Evolutionary conservation across 2,329 filamentous ascomycete species (phyloP).

Genomic region (Phialemoniopsis sp.): DNA sequence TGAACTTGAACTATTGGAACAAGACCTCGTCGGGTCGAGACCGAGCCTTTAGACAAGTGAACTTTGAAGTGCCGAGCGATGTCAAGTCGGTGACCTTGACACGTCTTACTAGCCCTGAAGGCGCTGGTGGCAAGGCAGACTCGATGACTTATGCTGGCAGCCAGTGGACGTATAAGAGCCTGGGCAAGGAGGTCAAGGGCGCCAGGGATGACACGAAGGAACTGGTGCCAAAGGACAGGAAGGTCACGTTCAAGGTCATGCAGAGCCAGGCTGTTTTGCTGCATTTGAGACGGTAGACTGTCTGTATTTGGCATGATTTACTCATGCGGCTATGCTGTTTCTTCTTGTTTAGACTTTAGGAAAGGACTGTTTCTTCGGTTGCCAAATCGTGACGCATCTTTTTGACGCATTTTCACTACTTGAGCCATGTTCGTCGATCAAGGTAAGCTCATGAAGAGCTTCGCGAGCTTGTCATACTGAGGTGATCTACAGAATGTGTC

Average conservation of each 20-base stretch:
- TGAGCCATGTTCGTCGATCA: conserved; percentile 2
- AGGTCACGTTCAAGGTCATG: conserved; percentile 15
- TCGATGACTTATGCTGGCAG: conserved; percentile 30
- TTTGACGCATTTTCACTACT: no score
- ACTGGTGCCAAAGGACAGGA: conserved; percentile 17
- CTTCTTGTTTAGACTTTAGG: no score
- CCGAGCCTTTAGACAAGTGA: conserved; percentile 15
- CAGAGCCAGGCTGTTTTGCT: conserved; percentile 23
- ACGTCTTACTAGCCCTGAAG: conserved; percentile 23
- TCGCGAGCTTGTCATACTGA: conserved; percentile 16
- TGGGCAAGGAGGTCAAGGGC: conserved; percentile 24
- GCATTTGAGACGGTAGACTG: background rate
- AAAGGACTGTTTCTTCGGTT: no score
- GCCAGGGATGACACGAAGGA: conserved; percentile 22
- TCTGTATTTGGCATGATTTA: no score
- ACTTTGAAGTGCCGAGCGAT: conserved; percentile 14
- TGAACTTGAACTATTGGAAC: conserved; percentile 31
- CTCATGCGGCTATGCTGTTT: no score
- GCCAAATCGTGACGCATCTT: no score
- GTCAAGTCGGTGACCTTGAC: conserved; percentile 17
- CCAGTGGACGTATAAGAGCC: conserved; percentile 28
- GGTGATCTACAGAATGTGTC: conserved; percentile 9
- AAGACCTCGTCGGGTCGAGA: conserved; percentile 16
- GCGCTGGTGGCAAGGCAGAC: conserved; percentile 23
- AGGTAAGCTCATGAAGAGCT: conserved; percentile 16